Base-by-base conservation (phyloP, 164 flowering plant genomes). In the Kalanchoe fedtschenkoi region DNA sequence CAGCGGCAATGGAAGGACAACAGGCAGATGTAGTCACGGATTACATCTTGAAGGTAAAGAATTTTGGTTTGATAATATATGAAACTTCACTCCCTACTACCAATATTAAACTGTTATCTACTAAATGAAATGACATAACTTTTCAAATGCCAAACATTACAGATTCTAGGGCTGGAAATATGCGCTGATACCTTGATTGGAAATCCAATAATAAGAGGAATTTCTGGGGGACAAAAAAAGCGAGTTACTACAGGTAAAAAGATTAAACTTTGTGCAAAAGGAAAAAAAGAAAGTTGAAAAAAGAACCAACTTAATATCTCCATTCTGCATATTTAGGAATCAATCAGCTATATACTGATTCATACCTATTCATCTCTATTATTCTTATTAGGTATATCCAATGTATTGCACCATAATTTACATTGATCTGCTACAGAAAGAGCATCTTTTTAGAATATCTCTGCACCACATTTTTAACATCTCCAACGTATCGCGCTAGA, bases 111-210 rank as follows among this genome's bases (percentile, higher is more conserved):
- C 26, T 21, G 14, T 30, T 26, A 17, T 21, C 2, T 24, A 8
- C 2, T 3, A 43, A 34, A 63, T 1, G 6, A 35, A 17, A 17
- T n/a, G 24, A 3, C n/a, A 26, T 38, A 55, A 37, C 0, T 39
- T 3, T 44, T 34, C 16, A 5, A 56, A 15, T 41, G 21, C 32
- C 16, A 15, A 10, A 14, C 30, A 19, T 10, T 32, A 32, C 46
- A 73, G 72, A 30, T 76, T 24, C 43, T 76, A 29, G 79, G 76
- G 22, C 72, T 76, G 26, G 76, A 76, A 6, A 10, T 66, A 3
- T 76, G 76, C 58, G 74, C 76, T 21, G 79, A 76, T 53, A 73
- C 72, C 19, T 21, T 76, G 58, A 72, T 76, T 2, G 79, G 79
- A 7, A 63, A 73, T 62, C 68, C 63, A 24, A 72, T 72, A 74